These are phyloP conservation scores for Bauhinia variegata DNA, from an alignment of 306 rosid species.

Conservation along the genomic window DNA sequence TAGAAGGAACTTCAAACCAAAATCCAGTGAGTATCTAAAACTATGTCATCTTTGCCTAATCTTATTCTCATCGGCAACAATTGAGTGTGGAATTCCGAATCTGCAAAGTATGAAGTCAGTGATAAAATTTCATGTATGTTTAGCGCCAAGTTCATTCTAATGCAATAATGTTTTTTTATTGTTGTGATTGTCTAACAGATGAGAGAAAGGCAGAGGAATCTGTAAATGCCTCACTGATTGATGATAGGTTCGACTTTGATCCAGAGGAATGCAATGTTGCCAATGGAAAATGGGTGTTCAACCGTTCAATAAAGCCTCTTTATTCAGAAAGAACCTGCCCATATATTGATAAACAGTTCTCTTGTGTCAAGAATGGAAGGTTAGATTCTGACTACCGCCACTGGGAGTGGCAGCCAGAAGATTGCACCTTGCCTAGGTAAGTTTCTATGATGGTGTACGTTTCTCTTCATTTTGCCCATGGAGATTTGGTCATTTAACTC, in stretches of 20 bases:
- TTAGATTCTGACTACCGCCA: constrained; percentile 68
- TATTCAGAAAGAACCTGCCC: constrained; percentile 83
- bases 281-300: constrained; percentile 90
- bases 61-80: background rate
- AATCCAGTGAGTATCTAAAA: constrained; percentile 56
- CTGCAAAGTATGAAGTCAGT: too few relatives aligned
- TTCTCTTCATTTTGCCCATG: background rate
- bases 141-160: constrained; percentile 3
- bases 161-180: constrained; percentile 21
- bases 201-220: constrained; percentile 51
- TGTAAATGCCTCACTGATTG: constrained; percentile 50
- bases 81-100: too few relatives aligned
- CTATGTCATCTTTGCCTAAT: constrained; percentile 5
- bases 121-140: too few relatives aligned
- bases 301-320: constrained; percentile 65
- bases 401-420: constrained; percentile 99
- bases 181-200: constrained; percentile 39
- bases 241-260: constrained; percentile 90
- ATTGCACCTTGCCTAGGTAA: constrained; percentile 82
- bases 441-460: background rate
- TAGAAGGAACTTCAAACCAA: constrained; percentile 40
- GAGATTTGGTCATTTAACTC: background rate
- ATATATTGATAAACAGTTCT: constrained; percentile 80
- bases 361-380: constrained; percentile 83
- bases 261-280: constrained; percentile 83